phyloP scores from a whole-genome alignment of 2,329 filamentous ascomycete genomes.

The Aspergillus ruber region DNA sequence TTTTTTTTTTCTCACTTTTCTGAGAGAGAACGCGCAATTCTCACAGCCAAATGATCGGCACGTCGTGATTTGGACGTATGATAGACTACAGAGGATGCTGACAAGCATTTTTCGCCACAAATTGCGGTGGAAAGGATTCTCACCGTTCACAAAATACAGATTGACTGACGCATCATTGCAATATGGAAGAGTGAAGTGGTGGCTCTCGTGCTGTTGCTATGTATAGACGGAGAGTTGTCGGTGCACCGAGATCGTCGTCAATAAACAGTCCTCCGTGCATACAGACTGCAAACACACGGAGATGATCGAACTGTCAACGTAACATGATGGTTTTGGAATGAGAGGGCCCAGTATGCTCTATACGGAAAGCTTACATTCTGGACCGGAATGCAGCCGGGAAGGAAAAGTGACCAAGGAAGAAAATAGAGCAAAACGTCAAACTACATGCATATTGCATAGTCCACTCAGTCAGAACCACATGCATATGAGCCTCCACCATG shows the following conservation, averaged over 20 bases:
- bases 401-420: neutral
- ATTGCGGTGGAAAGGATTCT: neutral
- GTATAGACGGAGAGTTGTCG: neutral
- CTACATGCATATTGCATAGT: neutral
- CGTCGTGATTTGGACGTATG: neutral
- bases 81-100: too few relatives aligned
- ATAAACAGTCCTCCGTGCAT: neutral
- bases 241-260: neutral
- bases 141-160: neutral
- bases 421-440: neutral
- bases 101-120: neutral
- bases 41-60: neutral
- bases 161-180: neutral
- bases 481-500: neutral
- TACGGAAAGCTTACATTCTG: neutral
- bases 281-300: too few relatives aligned
- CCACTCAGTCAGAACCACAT: neutral
- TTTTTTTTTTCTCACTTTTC: neutral
- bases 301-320: neutral
- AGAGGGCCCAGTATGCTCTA: neutral
- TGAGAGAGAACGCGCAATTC: neutral
- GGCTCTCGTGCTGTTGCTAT: neutral
- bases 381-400: neutral
- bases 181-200: neutral
- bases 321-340: neutral